Conservation (phyloP, 345 rosid species). For the Nephelium lappaceum region DNA sequence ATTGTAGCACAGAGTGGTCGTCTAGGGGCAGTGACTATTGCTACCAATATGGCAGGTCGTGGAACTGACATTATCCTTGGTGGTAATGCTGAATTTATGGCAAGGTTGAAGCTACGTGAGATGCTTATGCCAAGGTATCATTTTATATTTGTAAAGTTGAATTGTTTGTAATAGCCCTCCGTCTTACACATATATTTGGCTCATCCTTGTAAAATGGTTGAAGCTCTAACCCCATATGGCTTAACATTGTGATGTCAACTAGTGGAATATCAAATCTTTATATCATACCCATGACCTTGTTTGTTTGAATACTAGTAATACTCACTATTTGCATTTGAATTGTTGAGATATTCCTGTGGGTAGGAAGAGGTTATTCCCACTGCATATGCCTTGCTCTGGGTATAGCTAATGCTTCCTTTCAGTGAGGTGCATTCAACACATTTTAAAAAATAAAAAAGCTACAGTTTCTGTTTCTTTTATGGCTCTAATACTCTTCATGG, state of each 20-base stretch:
- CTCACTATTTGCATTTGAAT: not conserved
- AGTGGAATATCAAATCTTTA: not conserved
- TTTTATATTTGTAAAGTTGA: conserved; percentile 9
- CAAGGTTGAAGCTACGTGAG: conserved; percentile 96
- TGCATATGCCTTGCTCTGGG: not conserved
- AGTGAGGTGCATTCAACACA: not conserved
- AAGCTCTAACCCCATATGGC: not conserved
- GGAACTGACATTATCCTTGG: conserved; percentile 99
- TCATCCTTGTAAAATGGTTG: not conserved
- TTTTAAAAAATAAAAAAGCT: not conserved
- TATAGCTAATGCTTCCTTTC: not conserved
- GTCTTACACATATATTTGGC: not conserved
- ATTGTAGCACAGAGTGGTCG: conserved; percentile 99
- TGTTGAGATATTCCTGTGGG: not conserved
- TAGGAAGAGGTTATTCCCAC: conserved; percentile 9
- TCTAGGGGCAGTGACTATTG: conserved; percentile 94
- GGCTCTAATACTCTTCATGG: not conserved
- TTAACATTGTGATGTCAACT: conserved; percentile 1
- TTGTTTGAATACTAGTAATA: not conserved
- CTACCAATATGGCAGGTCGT: conserved; percentile 99
- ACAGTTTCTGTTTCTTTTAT: not conserved
- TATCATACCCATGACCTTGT: not conserved
- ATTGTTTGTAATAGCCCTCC: conserved; percentile 6
- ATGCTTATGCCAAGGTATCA: conserved; percentile 94
- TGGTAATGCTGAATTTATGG: conserved; percentile 98